Conservation (phyloP, 2,329 filamentous ascomycete species). For the Fusarium nanum region DNA sequence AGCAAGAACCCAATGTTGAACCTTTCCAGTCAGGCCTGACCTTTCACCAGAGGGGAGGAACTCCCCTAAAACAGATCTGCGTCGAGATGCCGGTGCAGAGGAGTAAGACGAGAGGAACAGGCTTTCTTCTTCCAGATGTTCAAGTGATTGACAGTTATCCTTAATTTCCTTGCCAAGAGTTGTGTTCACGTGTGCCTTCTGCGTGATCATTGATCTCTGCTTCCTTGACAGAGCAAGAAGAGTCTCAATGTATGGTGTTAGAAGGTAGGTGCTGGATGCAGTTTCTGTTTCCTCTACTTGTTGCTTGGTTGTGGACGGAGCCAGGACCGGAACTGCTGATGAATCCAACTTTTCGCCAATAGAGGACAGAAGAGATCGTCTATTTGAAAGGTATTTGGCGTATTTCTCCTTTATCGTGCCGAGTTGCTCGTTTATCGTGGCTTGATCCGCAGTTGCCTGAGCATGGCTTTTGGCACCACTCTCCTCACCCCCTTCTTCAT, state of each 20-base stretch:
- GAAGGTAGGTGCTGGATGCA: conserved; percentile 54
- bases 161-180: conserved; percentile 63
- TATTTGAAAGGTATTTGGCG: conserved; percentile 61
- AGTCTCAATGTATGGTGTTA: conserved; percentile 67
- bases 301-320: conserved; percentile 16
- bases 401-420: conserved; percentile 66
- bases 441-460: conserved; percentile 38
- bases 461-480: conserved; percentile 42
- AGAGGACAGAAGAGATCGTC: conserved; percentile 61
- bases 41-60: conserved; percentile 54
- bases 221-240: conserved; percentile 65
- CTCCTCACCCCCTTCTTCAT: conserved; percentile 48
- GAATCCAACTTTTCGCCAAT: conserved; percentile 50
- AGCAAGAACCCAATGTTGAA: conserved; percentile 70
- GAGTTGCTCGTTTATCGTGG: conserved; percentile 55
- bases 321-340: conserved; percentile 41
- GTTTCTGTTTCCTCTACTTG: conserved; percentile 31
- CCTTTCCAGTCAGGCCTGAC: conserved; percentile 56
- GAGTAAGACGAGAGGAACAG: conserved; percentile 68
- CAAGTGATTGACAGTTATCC: conserved; percentile 62
- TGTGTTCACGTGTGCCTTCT: conserved; percentile 68
- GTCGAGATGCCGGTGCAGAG: conserved; percentile 51
- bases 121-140: conserved; percentile 70
- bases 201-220: conserved; percentile 67
- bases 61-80: conserved; percentile 58